phyloP scores from a whole-genome alignment of 23 red algal genomes.

The Chondrus crispus region DNA sequence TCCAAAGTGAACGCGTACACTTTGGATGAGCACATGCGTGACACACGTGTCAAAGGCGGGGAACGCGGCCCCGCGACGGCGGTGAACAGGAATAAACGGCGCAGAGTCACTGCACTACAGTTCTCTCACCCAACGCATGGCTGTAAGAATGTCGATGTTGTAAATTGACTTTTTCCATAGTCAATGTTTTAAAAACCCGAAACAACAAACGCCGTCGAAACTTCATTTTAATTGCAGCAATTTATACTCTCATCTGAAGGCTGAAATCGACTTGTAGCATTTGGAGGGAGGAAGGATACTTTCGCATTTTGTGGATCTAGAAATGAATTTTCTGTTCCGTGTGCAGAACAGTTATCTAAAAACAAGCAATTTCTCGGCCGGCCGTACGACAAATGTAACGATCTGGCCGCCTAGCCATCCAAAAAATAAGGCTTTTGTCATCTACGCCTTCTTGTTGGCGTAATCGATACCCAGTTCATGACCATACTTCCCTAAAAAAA shows the following conservation, averaged over 20 bases:
- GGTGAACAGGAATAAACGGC: too few species aligned
- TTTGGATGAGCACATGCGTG: too few species aligned
- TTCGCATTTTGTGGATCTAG: background rate
- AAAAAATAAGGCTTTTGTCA: background rate
- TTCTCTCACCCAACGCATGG: background rate
- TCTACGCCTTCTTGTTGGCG: background rate
- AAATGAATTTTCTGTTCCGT: background rate
- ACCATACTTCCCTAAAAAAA: background rate
- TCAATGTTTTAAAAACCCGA: background rate
- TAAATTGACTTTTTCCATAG: background rate
- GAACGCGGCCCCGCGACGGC: too few species aligned
- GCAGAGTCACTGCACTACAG: too few species aligned
- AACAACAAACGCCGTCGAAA: background rate
- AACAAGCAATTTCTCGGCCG: background rate
- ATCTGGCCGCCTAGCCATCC: background rate
- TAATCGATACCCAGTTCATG: background rate
- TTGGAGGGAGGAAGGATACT: background rate
- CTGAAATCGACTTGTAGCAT: background rate
- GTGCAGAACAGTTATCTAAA: background rate
- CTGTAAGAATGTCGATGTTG: background rate
- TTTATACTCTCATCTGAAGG: background rate
- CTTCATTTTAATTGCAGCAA: background rate
- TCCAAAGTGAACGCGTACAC: too few species aligned
- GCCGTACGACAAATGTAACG: background rate
- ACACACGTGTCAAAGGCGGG: too few species aligned